A percentile compares a stretch with the other conserved stretches of the same genome.
These are phyloP conservation scores for Ogataea trehalophila DNA, from an alignment of 805 yeast genomes.

Conservation along the genomic window DNA sequence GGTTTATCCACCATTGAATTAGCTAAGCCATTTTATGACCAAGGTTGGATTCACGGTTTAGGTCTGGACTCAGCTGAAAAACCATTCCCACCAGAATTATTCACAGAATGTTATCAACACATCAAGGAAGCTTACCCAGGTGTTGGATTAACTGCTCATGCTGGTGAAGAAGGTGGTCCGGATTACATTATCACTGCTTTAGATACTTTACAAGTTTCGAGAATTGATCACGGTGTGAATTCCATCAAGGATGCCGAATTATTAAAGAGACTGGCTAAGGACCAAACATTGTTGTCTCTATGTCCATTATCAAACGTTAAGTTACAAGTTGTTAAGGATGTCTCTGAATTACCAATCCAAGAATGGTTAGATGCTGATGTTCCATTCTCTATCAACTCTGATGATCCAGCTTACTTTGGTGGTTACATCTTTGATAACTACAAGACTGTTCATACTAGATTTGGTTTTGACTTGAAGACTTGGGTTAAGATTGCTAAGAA, in stretches of 20 bases:
- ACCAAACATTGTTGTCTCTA: conserved; percentile 56
- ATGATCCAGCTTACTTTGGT: conserved; percentile 81
- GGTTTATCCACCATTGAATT: conserved; percentile 53
- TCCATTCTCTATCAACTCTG: conserved; percentile 72
- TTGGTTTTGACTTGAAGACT: conserved; percentile 53
- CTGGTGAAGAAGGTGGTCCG: conserved; percentile 86
- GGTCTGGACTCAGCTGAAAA: conserved; percentile 81
- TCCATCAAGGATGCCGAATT: conserved; percentile 50
- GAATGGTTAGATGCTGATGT: conserved; percentile 56
- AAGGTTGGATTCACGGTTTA: conserved; percentile 65
- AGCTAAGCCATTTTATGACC: conserved; percentile 46
- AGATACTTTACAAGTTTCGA: conserved; percentile 52
- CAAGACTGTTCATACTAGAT: conserved; percentile 56
- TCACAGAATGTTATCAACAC: conserved; percentile 54
- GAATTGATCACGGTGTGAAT: conserved; percentile 81
- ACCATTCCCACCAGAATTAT: conserved; percentile 71
- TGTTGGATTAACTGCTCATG: conserved; percentile 74
- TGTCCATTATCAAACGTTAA: conserved; percentile 79
- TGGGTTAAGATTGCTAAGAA: conserved; percentile 65
- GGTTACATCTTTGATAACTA: conserved; percentile 81
- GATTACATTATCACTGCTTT: conserved; percentile 57
- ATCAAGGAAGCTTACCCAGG: conserved; percentile 46
- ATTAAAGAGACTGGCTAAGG: conserved; percentile 50
- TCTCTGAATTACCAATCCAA: conserved; percentile 61
- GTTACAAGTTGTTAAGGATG: conserved; percentile 66